Percentiles rank a stretch among this genome's conserved stretches.
Conservation (phyloP, 2,329 filamentous ascomycete species). For the Plectosphaerella plurivora region DNA sequence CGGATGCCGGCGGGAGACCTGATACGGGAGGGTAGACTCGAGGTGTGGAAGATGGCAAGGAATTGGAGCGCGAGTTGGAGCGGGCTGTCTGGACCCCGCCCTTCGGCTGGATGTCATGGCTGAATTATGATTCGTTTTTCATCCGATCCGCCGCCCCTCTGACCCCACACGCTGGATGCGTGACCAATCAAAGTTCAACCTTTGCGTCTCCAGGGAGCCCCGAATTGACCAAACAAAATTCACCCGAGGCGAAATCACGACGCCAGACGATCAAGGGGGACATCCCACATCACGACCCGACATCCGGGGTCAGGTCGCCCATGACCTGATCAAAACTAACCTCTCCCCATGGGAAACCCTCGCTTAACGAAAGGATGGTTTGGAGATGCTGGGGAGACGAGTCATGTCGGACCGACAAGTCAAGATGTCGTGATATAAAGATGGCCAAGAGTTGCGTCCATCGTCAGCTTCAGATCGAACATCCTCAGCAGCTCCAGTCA, state of each 20-base stretch:
- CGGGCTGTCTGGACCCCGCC: not conserved
- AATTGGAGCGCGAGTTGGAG: no score
- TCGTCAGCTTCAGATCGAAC: not conserved
- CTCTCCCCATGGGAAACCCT: not conserved
- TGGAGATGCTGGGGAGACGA: not conserved
- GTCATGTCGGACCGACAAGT: not conserved
- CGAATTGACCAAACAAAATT: conserved; percentile 5
- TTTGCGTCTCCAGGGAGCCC: not conserved
- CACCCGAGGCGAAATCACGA: not conserved
- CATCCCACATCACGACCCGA: no score
- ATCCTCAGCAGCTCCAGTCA: not conserved
- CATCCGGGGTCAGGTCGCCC: no score
- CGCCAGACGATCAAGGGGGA: not conserved
- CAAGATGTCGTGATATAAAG: conserved; percentile 1
- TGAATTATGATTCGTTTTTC: conserved; percentile 5
- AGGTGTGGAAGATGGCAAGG: no score
- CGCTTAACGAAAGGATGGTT: not conserved
- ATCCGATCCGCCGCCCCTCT: not conserved
- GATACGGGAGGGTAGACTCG: not conserved
- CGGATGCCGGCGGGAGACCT: no score
- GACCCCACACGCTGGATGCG: not conserved
- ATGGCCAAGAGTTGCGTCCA: not conserved
- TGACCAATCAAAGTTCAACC: conserved; percentile 1
- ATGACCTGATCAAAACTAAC: not conserved
- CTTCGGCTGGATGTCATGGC: conserved; percentile 1